A percentile compares a stretch with the other conserved stretches of the same genome.
phyloP scores from a whole-genome alignment of 192 early-diverging fungal species.

The Chytriomyces confervae region DNA sequence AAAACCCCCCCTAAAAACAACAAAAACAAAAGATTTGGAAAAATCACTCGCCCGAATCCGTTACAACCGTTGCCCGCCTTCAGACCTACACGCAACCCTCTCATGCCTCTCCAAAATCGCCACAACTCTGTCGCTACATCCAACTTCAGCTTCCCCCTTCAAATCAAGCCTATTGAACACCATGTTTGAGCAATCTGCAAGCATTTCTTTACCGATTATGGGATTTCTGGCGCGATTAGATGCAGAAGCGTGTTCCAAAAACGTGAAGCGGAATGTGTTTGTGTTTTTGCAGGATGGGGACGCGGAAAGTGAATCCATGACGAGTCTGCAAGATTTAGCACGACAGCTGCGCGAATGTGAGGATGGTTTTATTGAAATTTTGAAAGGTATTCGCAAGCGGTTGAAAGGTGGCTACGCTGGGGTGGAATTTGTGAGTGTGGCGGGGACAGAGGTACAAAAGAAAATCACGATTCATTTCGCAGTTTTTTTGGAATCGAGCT shows the following conservation, averaged over 20 bases:
- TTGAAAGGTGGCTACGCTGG: slow-evolving; percentile 44
- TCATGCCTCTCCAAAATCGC: slow-evolving; percentile 6
- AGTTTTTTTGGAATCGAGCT: not conserved
- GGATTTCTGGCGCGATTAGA: slow-evolving; percentile 48
- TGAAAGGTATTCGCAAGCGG: slow-evolving; percentile 54
- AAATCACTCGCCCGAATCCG: slow-evolving; percentile 69
- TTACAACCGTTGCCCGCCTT: slow-evolving; percentile 65
- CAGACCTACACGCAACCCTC: slow-evolving; percentile 55
- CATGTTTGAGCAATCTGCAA: not conserved
- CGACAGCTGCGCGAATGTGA: slow-evolving; percentile 62
- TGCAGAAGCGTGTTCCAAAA: slow-evolving; percentile 53
- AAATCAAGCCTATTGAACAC: slow-evolving; percentile 1
- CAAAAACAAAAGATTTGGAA: slow-evolving; percentile 61
- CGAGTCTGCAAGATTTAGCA: slow-evolving; percentile 26
- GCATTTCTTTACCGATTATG: not conserved
- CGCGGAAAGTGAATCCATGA: slow-evolving; percentile 5
- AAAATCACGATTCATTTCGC: not conserved
- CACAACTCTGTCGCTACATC: not conserved
- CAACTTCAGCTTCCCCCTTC: slow-evolving; percentile 14
- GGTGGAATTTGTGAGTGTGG: slow-evolving; percentile 67
- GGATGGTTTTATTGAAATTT: slow-evolving; percentile 57
- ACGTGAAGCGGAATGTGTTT: slow-evolving; percentile 36
- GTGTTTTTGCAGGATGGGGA: not conserved
- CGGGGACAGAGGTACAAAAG: slow-evolving; percentile 64
- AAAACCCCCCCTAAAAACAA: not conserved